Conservation (phyloP, 768 basidiomycete species). For the Suillus weaverae region DNA sequence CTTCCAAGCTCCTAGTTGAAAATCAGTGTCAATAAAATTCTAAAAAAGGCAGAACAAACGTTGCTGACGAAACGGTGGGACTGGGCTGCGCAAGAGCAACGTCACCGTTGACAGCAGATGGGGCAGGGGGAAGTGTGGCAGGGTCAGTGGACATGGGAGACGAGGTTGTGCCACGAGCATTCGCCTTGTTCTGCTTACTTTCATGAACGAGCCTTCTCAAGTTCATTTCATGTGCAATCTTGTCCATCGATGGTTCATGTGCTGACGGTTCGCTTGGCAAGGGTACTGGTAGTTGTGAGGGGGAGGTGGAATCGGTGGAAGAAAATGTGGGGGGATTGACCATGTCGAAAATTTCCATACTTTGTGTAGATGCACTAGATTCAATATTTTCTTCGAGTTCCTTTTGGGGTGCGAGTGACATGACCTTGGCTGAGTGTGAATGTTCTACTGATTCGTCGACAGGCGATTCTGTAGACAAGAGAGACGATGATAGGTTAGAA, state of each 20-base stretch:
- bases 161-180: slow-evolving; percentile 29
- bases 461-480: background rate
- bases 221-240: slow-evolving; percentile 43
- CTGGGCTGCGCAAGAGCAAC: background rate
- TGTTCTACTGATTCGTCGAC: background rate
- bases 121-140: slow-evolving; percentile 3
- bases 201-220: slow-evolving; percentile 28
- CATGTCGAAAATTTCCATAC: background rate
- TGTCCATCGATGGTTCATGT: slow-evolving; percentile 17
- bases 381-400: slow-evolving; percentile 46
- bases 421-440: background rate
- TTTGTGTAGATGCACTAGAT: slow-evolving; percentile 38
- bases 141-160: background rate
- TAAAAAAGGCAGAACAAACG: slow-evolving; percentile 1
- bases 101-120: slow-evolving; percentile 1
- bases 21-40: background rate
- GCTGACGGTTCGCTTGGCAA: background rate
- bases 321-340: slow-evolving; percentile 1
- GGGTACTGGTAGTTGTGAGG: slow-evolving; percentile 1
- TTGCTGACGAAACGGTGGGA: background rate
- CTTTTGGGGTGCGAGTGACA: slow-evolving; percentile 40
- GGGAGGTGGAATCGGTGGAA: background rate
- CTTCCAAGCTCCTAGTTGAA: slow-evolving; percentile 37
- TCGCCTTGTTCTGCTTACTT: slow-evolving; percentile 39
- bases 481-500: background rate